Base-by-base conservation (phyloP, 1,284 basidiomycete species). In the Coniferiporia weirii region DNA sequence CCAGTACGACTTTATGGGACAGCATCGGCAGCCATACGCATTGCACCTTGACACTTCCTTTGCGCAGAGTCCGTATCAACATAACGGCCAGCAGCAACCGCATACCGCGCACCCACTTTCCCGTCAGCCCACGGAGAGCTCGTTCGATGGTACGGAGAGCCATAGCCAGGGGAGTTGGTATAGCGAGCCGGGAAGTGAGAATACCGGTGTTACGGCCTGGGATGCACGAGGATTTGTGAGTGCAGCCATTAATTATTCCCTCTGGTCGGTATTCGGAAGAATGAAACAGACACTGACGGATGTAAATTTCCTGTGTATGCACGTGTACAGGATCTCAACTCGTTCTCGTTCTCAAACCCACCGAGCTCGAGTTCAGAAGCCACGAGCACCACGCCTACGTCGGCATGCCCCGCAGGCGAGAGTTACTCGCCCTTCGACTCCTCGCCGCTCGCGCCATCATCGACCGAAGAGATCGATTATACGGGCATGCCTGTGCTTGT, bases 311-410 rank as follows among this genome's bases (percentile, higher is more conserved):
- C 54, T 48, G 46, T 43, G 52, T 46, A n/a, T 54, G 43, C 19
- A 32, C 46, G 22, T 19, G 34, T 56, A 35, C 64, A 75, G 73
- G 74, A 74, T 53, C 76, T 80, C 61, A 72, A 70, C 66, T 69
- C 76, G 56, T 86, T 83, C 73, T 74, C 81, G 66, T 79, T 80
- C 70, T 4, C 53, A 4, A 46, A 17, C 17, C n/a, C 53, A 3
- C 27, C 43, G 2, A 9, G 15, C 38, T 40, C 38, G 38, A 15
- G 38, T 3, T 10, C 38, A 9, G 38, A 40, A 15, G 5, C 27
- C 27, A 27, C 27, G 27, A 3, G 27, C 27, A 5, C 5, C 27
- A 40, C 38, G 38, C 38, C 38, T 7, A 15, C 15, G 38, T 40
- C 38, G 3, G 38, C 38, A 15, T 7, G 15, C 35, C 9, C 40